Conservation (phyloP, 208 protist species). For the Herpetomonas tarakana region DNA sequence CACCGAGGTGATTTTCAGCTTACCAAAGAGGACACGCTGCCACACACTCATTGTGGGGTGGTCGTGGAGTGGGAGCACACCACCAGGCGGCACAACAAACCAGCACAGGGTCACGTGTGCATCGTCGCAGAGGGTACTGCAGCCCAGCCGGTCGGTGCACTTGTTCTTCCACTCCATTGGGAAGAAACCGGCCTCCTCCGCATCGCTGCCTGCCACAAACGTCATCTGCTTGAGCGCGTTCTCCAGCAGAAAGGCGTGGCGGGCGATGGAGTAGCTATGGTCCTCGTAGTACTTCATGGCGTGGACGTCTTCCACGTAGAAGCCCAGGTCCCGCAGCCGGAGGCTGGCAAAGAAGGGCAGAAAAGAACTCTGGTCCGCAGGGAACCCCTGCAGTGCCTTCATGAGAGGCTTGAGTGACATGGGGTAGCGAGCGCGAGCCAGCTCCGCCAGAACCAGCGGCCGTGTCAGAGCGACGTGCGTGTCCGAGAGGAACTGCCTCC, state of each 20-base stretch:
- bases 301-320: conserved; percentile 38
- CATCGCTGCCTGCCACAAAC: neutral
- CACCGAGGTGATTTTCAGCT: conserved; percentile 44
- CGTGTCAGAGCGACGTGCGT: no score
- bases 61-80: conserved; percentile 61
- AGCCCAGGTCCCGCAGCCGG: conserved; percentile 31
- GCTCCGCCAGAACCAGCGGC: no score
- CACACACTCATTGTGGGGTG: conserved; percentile 69
- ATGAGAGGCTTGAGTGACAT: conserved; percentile 1
- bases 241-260: conserved; percentile 34
- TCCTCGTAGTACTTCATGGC: conserved; percentile 22
- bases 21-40: conserved; percentile 63
- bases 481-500: neutral
- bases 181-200: conserved; percentile 5
- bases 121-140: conserved; percentile 57
- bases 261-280: conserved; percentile 21
- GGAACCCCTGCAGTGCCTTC: neutral
- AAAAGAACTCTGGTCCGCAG: conserved; percentile 1
- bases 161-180: conserved; percentile 27
- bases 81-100: conserved; percentile 67
- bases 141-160: conserved; percentile 27
- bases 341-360: conserved; percentile 22
- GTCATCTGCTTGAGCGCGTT: conserved; percentile 29
- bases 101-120: conserved; percentile 45
- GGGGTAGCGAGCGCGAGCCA: no score